phyloP scores from a whole-genome alignment of 208 protist genomes.

The Acanthamoeba sp. region DNA sequence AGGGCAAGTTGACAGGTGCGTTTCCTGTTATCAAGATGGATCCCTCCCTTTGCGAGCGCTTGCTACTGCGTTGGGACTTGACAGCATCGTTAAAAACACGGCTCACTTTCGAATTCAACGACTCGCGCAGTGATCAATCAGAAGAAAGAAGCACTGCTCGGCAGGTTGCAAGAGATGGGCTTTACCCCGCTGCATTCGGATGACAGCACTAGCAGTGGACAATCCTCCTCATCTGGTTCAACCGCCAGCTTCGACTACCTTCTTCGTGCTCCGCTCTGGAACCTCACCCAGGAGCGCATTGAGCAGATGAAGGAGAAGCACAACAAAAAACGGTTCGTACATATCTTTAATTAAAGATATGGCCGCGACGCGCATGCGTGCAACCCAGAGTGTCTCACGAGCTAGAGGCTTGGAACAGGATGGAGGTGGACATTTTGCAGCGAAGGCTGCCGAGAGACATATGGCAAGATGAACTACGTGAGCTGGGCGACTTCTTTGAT shows the following conservation, averaged over 20 bases:
- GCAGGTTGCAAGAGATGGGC: background rate
- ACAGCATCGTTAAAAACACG: no score
- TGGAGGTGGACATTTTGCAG: constrained; percentile 12
- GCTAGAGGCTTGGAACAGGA: no score
- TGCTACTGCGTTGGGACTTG: no score
- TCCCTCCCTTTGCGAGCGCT: background rate
- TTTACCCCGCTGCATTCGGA: constrained; percentile 65
- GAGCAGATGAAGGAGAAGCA: constrained; percentile 26
- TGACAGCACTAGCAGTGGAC: constrained; percentile 83
- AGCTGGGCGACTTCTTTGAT: constrained; percentile 24
- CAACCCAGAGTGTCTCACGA: no score
- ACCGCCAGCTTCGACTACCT: constrained; percentile 98
- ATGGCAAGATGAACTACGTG: constrained; percentile 22
- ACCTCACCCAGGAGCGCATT: constrained; percentile 96
- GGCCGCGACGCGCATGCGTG: no score
- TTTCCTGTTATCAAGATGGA: background rate
- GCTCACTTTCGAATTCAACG: background rate
- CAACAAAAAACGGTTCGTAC: constrained; percentile 44
- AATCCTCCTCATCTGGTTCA: background rate
- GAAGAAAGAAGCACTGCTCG: background rate
- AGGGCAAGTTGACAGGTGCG: constrained; percentile 21
- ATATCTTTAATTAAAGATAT: no score
- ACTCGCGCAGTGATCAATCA: background rate
- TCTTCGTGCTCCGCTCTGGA: constrained; percentile 98
- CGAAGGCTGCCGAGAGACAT: background rate